phyloP scores from a whole-genome alignment of 2,329 filamentous ascomycete species.

The Penicillium sp. region DNA sequence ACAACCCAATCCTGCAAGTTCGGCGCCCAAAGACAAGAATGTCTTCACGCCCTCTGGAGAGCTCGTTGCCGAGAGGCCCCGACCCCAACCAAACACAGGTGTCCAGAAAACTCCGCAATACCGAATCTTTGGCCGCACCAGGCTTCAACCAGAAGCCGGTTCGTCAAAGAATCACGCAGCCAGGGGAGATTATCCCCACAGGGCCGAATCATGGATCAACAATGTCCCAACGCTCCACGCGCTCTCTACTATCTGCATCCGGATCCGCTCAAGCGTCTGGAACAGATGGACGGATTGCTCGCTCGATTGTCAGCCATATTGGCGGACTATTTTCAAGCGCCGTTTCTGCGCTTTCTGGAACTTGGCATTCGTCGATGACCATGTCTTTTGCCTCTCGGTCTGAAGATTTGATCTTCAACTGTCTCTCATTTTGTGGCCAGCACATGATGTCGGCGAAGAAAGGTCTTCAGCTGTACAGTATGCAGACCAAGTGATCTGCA shows the following conservation, averaged over 20 bases:
- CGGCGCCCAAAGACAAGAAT: slow-evolving; percentile 1
- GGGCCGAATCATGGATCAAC: not conserved
- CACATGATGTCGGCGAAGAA: slow-evolving; percentile 17
- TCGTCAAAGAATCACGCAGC: not conserved
- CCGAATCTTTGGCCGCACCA: not conserved
- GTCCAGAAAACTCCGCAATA: not conserved
- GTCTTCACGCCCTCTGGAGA: not conserved
- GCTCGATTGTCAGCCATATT: slow-evolving; percentile 1
- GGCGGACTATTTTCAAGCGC: slow-evolving; percentile 10
- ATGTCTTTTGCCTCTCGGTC: slow-evolving; percentile 1
- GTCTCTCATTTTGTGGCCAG: slow-evolving; percentile 15
- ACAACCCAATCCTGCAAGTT: slow-evolving; percentile 3
- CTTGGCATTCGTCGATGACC: slow-evolving; percentile 9
- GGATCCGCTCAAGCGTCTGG: not conserved
- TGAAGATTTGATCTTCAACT: slow-evolving; percentile 7
- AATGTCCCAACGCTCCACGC: not conserved
- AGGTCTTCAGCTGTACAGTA: not conserved
- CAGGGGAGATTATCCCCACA: not conserved
- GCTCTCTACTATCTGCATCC: not conserved
- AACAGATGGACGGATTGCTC: not conserved
- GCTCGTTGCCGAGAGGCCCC: not conserved
- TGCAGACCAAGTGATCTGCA: not conserved
- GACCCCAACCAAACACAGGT: not conserved
- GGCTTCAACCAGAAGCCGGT: not conserved
- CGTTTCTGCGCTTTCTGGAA: slow-evolving; percentile 7